These are phyloP conservation scores for Podospora didyma DNA, from an alignment of 495 filamentous ascomycete genomes.

Conservation along the genomic window DNA sequence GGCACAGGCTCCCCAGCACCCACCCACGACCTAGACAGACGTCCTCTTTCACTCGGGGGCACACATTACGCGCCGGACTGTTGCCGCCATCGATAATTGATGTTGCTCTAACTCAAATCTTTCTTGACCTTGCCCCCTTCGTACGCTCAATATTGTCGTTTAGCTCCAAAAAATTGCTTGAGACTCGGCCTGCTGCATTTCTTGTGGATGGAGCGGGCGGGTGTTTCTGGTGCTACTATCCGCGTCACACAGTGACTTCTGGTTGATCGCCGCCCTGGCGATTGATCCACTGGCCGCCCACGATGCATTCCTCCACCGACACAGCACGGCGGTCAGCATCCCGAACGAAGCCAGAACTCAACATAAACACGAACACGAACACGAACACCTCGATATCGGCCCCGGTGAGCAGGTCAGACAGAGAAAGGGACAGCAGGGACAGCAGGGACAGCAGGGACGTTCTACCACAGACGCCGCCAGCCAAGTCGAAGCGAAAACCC, in stretches of 20 bases:
- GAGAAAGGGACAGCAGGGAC: slow-evolving; percentile 2
- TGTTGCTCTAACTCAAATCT: neutral
- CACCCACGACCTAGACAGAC: slow-evolving; percentile 8
- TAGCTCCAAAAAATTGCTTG: neutral
- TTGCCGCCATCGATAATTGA: neutral
- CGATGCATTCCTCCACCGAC: neutral
- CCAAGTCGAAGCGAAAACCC: slow-evolving; percentile 11
- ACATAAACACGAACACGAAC: slow-evolving; percentile 11
- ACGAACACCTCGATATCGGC: slow-evolving; percentile 26
- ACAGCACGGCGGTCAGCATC: too few relatives aligned
- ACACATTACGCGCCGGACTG: slow-evolving; percentile 14
- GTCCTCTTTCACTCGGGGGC: slow-evolving; percentile 19
- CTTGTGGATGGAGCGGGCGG: slow-evolving; percentile 10
- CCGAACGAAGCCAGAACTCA: too few relatives aligned
- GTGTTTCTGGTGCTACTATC: neutral
- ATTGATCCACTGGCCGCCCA: neutral
- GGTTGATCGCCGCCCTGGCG: neutral
- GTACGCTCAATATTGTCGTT: neutral
- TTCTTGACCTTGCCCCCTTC: slow-evolving; percentile 3
- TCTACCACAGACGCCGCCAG: slow-evolving; percentile 20
- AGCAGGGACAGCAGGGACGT: neutral
- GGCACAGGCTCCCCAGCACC: neutral
- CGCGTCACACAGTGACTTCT: slow-evolving; percentile 17
- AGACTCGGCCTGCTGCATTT: neutral
- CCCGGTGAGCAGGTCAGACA: slow-evolving; percentile 5